Evolutionary conservation across 2,329 filamentous ascomycete species (phyloP), one percentile per base, ranked within the genome.

Genomic region (Talaromyces sp.): DNA sequence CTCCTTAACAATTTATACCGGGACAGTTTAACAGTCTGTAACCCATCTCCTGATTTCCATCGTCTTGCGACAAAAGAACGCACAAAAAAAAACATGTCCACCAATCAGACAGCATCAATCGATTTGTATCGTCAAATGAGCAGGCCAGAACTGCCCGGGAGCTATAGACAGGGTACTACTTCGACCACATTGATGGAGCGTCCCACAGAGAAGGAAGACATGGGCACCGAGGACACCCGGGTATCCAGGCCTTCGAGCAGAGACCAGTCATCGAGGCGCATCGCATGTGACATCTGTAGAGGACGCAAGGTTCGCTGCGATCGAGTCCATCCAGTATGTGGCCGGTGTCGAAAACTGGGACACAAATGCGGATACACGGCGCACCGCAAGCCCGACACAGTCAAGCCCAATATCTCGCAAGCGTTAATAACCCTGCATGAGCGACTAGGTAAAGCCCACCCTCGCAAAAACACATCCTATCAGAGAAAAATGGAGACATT

Each of bases 201-300:
- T 58, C 34, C 31, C 31, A 25, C 54, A 25, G 54, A 58, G 19
- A 40, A 58, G 31, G 31, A 58, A 38, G 54, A 58, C n/a, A 58
- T 58, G 54, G 54, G 22, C 34, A 40, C 19, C n/a, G 54, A 58
- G 54, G 54, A 58, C 17, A 40, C n/a, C 13, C 31, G 22, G n/a
- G 36, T 19, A 13, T 58, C 54, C 54, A 40, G 54, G 25, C 36
- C 54, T 38, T 58, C 54, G 54, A 58, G 36, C 19, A 58, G 54
- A 38, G 54, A 40, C 19, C 31, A 40, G 54, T 36, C 36, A 58
- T 36, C 54, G 29, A 58, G 54, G 27, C 54, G 54, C 22, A 58
- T 58, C 31, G 54, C 54, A 58, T 58, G 54, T 58, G 54, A 58
- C 29, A 40, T 40, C 34, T 58, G 54, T 40, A 58, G 54, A 58